Conservation (phyloP, 371 early-diverging fungal genomes). For the Ecytonucleospora hepatopenaei region DNA sequence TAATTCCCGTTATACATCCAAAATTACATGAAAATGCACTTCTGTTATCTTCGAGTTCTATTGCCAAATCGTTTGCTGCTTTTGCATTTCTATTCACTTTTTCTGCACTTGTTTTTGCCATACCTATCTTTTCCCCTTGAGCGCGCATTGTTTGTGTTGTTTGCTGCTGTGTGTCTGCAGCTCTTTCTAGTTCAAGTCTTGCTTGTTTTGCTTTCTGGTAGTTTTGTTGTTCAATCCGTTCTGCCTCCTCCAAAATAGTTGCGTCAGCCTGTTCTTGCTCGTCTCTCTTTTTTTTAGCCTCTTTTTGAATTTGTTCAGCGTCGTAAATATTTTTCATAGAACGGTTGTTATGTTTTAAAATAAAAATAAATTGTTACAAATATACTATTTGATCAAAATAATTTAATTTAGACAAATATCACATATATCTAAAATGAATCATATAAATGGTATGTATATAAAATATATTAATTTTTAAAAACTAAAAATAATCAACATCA, state of each 20-base stretch:
- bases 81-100: constrained; percentile 34
- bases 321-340: constrained; percentile 29
- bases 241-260: constrained; percentile 30
- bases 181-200: constrained; percentile 30
- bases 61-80: constrained; percentile 33
- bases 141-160: constrained; percentile 35
- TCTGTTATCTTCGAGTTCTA: constrained; percentile 43
- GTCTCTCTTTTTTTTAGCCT: constrained; percentile 29
- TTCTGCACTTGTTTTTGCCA: constrained; percentile 27
- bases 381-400: not conserved
- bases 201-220: constrained; percentile 29
- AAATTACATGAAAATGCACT: constrained; percentile 27
- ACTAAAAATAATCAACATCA: constrained; percentile 46
- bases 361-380: not conserved
- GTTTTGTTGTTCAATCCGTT: constrained; percentile 43
- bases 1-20: constrained; percentile 28
- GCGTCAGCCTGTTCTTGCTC: constrained; percentile 13
- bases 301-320: constrained; percentile 20
- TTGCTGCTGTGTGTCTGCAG: constrained; percentile 35
- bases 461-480: no score
- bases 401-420: no score
- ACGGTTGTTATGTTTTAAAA: constrained; percentile 4
- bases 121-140: constrained; percentile 44
- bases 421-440: no score
- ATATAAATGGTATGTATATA: no score